Base-by-base conservation (phyloP, 805 yeast genomes). In the Kazachstania bromeliacearum region DNA sequence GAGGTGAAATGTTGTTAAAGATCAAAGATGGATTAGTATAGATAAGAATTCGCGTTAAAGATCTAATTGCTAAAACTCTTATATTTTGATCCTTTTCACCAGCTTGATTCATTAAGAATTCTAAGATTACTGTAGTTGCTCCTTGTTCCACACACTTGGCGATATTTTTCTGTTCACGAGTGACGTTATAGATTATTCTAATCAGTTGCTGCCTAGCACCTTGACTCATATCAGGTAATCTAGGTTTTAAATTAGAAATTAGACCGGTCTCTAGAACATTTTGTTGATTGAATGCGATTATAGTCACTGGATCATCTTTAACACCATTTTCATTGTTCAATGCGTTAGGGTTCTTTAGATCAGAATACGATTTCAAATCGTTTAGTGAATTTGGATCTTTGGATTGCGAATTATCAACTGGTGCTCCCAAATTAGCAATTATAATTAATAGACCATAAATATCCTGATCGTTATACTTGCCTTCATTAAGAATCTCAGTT, bases 81-180 rank as follows among this genome's bases (percentile, higher is more conserved):
- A 61, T 63, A 27, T 46, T 41, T 6, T n/a, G 22, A 10, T 10
- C 18, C 3, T 41, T 47, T 5, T 41, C 28, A 5, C 39, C 41
- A 5, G 30, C 33, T 28, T 40, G 42, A 15, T 46, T 42, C 10
- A 40, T 44, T 27, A 71, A 49, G 34, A 53, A 68, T 31, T 63
- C 62, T 13, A 74, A 28, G 1, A 68, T 32, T 0, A 67, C 41
- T 13, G 62, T 59, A 4, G 68, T 48, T 1, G 67, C 67, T 2
- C 79, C 79, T 48, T 74, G 77, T 38, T 54, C 60, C 21, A 63
- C 68, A 17, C 66, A 53, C 38, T 50, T 66, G 5, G 43, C 38
- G 41, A 44, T 41, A 25, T 14, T n/a, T 2, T 36, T 32, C 13
- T 42, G 49, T 3, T 46, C 39, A 27, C 55, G 47, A 3, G 62